Conservation (phyloP, 768 basidiomycete species). For the Multifurca ochricompacta region DNA sequence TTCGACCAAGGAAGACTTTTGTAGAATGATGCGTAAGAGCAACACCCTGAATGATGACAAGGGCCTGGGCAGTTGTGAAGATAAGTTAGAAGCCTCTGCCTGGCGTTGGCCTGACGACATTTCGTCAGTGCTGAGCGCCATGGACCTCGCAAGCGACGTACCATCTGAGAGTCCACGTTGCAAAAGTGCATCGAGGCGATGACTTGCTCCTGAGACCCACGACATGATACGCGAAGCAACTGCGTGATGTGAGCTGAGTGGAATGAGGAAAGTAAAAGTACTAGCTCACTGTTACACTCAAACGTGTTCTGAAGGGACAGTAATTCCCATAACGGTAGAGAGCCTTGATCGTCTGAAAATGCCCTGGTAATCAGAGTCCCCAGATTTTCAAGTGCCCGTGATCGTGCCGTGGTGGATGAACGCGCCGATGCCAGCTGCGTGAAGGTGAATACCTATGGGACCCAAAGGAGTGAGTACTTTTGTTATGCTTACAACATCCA, state of each 20-base stretch:
- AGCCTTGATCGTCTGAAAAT: constrained; percentile 40
- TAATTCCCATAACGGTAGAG: constrained; percentile 39
- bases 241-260: constrained; percentile 24
- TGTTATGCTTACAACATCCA: constrained; percentile 54
- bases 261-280: not conserved
- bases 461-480: not conserved
- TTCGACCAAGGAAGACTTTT: constrained; percentile 63
- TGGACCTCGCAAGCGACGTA: constrained; percentile 20
- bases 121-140: constrained; percentile 11
- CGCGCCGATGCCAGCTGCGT: constrained; percentile 56
- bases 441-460: not conserved
- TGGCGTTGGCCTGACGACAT: constrained; percentile 27
- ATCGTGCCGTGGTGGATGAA: constrained; percentile 43
- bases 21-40: constrained; percentile 58
- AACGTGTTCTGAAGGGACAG: constrained; percentile 64
- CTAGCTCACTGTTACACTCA: constrained; percentile 66
- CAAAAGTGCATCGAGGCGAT: constrained; percentile 42
- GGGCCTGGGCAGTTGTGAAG: constrained; percentile 48
- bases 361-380: constrained; percentile 35
- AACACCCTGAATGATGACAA: constrained; percentile 73
- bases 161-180: constrained; percentile 41
- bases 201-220: constrained; percentile 50
- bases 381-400: constrained; percentile 46
- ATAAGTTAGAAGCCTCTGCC: constrained; percentile 40
- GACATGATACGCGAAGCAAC: constrained; percentile 59